Evolutionary conservation across 805 yeast species (phyloP).

Genomic region (Kodamaea hsintzibuensis): DNA sequence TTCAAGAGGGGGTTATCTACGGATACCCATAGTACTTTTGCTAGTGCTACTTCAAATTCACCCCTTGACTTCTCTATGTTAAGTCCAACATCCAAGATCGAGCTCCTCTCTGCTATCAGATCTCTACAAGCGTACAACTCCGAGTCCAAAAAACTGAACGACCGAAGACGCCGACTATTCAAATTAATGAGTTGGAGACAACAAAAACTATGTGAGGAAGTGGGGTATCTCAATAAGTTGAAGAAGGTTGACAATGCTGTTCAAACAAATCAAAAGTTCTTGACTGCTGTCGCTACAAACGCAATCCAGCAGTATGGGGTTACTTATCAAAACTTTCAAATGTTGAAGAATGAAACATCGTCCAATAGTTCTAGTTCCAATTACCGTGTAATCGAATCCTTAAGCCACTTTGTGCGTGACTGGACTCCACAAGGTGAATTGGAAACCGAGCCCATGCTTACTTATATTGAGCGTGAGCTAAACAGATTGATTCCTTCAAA

Average conservation of each 20-base stretch:
- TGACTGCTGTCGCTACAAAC: slow-evolving; percentile 47
- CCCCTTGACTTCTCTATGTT: slow-evolving; percentile 11
- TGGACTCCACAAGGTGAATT: slow-evolving; percentile 56
- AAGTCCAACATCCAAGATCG: slow-evolving; percentile 23
- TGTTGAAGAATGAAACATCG: not conserved
- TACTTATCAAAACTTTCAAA: slow-evolving; percentile 32
- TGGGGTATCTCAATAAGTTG: slow-evolving; percentile 58
- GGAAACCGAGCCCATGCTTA: slow-evolving; percentile 55
- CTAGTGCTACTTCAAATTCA: not conserved
- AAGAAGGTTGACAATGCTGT: slow-evolving; percentile 49
- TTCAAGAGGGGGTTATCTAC: not conserved
- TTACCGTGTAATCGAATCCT: slow-evolving; percentile 59
- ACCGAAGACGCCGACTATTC: slow-evolving; percentile 43
- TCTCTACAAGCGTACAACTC: slow-evolving; percentile 47
- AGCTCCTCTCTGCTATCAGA: slow-evolving; percentile 43
- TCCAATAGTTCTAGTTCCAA: slow-evolving; percentile 18
- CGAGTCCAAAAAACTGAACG: slow-evolving; percentile 45
- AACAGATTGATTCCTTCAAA: slow-evolving; percentile 25
- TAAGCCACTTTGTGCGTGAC: slow-evolving; percentile 79
- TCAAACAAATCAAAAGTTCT: slow-evolving; percentile 46
- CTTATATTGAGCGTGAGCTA: slow-evolving; percentile 51
- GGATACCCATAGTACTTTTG: not conserved
- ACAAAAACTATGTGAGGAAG: slow-evolving; percentile 51
- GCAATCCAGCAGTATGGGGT: slow-evolving; percentile 47
- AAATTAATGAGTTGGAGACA: slow-evolving; percentile 55